Conservation (phyloP, 2,329 filamentous ascomycete species). For the Bipolaris oryzae region DNA sequence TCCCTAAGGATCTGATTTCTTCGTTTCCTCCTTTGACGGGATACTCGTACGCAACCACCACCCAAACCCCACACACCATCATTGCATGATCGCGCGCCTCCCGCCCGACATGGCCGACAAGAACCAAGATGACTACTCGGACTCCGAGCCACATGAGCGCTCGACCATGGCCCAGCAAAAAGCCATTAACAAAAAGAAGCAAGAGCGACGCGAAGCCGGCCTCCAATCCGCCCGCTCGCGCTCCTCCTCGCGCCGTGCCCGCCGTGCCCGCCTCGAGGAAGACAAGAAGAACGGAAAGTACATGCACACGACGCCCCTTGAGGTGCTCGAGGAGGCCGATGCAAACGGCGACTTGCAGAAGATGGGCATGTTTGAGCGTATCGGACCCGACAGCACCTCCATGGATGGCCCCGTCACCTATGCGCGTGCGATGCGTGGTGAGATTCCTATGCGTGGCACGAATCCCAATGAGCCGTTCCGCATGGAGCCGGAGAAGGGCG, state of each 20-base stretch:
- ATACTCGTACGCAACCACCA: neutral
- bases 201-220: constrained; percentile 45
- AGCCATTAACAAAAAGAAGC: constrained; percentile 51
- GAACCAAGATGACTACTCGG: constrained; percentile 30
- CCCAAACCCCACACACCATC: neutral
- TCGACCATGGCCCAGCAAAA: constrained; percentile 56
- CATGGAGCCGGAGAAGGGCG: constrained; percentile 49
- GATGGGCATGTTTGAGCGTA: constrained; percentile 61
- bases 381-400: constrained; percentile 61
- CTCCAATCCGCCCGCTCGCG: constrained; percentile 54
- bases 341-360: constrained; percentile 55
- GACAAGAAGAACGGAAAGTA: constrained; percentile 56
- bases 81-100: constrained; percentile 27
- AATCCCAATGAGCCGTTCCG: constrained; percentile 58
- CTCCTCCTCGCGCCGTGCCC: constrained; percentile 55
- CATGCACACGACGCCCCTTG: constrained; percentile 58
- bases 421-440: constrained; percentile 59
- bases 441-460: constrained; percentile 60
- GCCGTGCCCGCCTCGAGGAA: constrained; percentile 55
- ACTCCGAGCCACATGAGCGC: constrained; percentile 48
- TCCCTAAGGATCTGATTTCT: neutral
- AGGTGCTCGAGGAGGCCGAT: constrained; percentile 59
- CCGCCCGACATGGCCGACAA: constrained; percentile 41
- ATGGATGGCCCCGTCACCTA: constrained; percentile 64
- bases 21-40: neutral